These are phyloP conservation scores for Neoboletus magnificus DNA, from an alignment of 768 basidiomycete genomes.

Conservation along the genomic window DNA sequence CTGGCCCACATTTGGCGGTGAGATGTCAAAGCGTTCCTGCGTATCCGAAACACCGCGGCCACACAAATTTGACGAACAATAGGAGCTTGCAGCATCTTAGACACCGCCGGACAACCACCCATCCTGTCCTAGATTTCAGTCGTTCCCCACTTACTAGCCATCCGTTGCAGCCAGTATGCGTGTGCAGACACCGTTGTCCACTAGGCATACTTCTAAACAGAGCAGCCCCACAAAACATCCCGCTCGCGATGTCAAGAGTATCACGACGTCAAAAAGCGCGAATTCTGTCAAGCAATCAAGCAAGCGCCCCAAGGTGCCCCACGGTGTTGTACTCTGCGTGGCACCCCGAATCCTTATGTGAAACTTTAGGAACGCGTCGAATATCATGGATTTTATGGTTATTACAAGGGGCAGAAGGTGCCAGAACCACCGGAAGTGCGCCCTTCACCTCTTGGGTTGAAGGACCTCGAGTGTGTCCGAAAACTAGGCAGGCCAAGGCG, in stretches of 20 bases:
- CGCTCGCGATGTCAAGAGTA: constrained; percentile 8
- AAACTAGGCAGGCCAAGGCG: constrained; percentile 34
- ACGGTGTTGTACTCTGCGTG: background rate
- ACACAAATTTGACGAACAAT: constrained; percentile 23
- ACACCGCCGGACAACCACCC: background rate
- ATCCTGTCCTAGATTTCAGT: background rate
- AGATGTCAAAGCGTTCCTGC: constrained; percentile 7
- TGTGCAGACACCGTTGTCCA: constrained; percentile 4
- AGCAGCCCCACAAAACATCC: constrained; percentile 9
- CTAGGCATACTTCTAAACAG: constrained; percentile 5
- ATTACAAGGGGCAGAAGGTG: constrained; percentile 12
- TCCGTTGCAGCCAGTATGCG: constrained; percentile 12
- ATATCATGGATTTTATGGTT: constrained; percentile 8
- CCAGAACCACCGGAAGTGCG: constrained; percentile 35
- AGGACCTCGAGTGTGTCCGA: constrained; percentile 42
- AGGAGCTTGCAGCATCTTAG: background rate
- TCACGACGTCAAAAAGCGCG: constrained; percentile 2
- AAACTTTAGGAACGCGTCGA: constrained; percentile 16
- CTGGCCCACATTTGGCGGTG: background rate
- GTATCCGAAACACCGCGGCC: background rate
- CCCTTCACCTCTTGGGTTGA: constrained; percentile 34
- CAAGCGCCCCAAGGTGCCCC: constrained; percentile 4
- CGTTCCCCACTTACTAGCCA: background rate
- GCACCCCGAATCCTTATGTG: background rate
- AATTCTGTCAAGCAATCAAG: constrained; percentile 2